These are phyloP conservation scores for Penicillium sp. DNA, from an alignment of 2,329 filamentous ascomycete species.

Conservation along the genomic window DNA sequence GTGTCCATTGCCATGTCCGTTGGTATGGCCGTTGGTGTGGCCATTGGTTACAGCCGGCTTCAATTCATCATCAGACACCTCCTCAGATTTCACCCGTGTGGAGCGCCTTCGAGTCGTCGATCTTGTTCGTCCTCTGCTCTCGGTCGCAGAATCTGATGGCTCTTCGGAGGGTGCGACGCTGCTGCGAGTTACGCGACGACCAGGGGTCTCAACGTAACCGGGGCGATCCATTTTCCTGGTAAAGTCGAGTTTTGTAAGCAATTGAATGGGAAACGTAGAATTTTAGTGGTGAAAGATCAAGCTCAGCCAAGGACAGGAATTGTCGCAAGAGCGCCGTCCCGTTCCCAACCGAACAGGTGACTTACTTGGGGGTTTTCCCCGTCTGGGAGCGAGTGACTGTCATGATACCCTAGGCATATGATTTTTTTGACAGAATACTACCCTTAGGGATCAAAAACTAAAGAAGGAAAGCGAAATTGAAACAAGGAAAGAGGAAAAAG, in stretches of 20 bases:
- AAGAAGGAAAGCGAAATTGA: conserved; percentile 8
- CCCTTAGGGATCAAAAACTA: neutral
- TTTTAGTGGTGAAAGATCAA: neutral
- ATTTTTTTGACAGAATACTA: conserved; percentile 8
- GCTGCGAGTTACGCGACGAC: conserved; percentile 50
- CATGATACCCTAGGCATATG: conserved; percentile 40
- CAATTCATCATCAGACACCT: conserved; percentile 28
- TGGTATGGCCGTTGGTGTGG: conserved; percentile 13
- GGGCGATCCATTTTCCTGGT: conserved; percentile 57
- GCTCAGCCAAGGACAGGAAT: neutral
- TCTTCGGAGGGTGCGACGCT: conserved; percentile 43
- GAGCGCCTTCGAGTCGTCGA: conserved; percentile 38
- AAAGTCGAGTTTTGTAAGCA: neutral
- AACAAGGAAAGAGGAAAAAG: conserved; percentile 2
- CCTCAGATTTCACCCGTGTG: conserved; percentile 35
- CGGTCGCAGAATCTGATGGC: conserved; percentile 32
- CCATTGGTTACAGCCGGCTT: conserved; percentile 28
- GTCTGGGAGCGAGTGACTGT: conserved; percentile 57
- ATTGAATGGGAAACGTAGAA: neutral
- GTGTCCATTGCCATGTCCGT: conserved; percentile 14
- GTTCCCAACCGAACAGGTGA: conserved; percentile 16
- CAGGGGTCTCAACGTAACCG: conserved; percentile 59
- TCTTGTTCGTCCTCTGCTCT: conserved; percentile 27
- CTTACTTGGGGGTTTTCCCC: conserved; percentile 57
- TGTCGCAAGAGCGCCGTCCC: conserved; percentile 10